Evolutionary conservation across 2,329 filamentous ascomycete genomes (phyloP).

Genomic region (Blastomyces parvus): DNA sequence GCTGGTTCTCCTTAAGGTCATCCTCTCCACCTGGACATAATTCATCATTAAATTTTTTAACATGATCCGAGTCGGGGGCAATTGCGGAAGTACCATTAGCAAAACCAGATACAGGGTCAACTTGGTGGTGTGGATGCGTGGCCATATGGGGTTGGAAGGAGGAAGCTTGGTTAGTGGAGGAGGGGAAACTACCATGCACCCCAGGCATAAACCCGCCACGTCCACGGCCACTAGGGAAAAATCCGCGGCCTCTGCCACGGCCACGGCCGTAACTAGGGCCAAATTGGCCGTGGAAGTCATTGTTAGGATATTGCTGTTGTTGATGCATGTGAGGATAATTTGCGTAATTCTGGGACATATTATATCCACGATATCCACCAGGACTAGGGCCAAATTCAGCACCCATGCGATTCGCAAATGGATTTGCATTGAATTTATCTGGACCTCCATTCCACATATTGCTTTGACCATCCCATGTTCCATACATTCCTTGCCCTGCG

Average conservation of each 20-base stretch:
- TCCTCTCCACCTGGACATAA: conserved; percentile 28
- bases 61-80: conserved; percentile 12
- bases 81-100: conserved; percentile 11
- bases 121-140: conserved; percentile 12
- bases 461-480: conserved; percentile 66
- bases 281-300: conserved; percentile 63
- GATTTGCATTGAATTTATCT: conserved; percentile 86
- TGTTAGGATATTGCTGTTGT: conserved; percentile 48
- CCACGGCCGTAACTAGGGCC: conserved; percentile 60
- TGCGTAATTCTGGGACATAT: conserved; percentile 69
- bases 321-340: conserved; percentile 58
- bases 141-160: conserved; percentile 24
- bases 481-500: conserved; percentile 54
- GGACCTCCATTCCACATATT: conserved; percentile 34
- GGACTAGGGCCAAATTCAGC: conserved; percentile 73
- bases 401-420: conserved; percentile 62
- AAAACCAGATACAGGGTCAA: conserved; percentile 11
- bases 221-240: conserved; percentile 25
- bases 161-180: conserved; percentile 28
- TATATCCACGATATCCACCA: conserved; percentile 53
- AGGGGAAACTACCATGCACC: conserved; percentile 29
- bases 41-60: conserved; percentile 27
- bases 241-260: conserved; percentile 33
- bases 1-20: conserved; percentile 23
- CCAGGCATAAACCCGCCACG: conserved; percentile 28